Evolutionary conservation across 2,329 filamentous ascomycete species (phyloP), one percentile per base, ranked within the genome.

Genomic region (Ascochyta koolunga): DNA sequence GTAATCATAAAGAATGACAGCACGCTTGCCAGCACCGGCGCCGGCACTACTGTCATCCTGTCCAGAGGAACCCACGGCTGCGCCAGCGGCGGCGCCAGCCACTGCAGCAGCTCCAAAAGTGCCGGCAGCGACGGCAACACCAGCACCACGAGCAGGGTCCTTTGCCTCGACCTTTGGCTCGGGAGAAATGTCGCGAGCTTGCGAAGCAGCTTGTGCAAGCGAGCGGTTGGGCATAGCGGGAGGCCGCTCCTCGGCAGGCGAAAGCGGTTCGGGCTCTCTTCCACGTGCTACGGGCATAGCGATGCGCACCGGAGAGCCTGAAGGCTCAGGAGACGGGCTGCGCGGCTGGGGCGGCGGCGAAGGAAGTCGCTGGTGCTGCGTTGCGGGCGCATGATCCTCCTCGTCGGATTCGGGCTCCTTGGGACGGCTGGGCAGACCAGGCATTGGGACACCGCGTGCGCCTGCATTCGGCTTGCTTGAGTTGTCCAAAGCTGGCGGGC

Each of bases 1-100:
- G 71, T 99, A 99, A 72, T 99, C 95, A 73, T 95, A 99, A 68
- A 95, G 88, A 31, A 95, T 85, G 52, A 96, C 69, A 1, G 95
- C 95, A 41, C 86, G 86, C 71, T 88, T 84, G 47, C 89, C 89
- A 31, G 83, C 83, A 25, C 66, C 65, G 19, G 52, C 43, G 13
- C 45, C 51, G 36, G 67, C 65, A 4, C 72, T 73, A 9, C 47
- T 41, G 16, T 73, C 67, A 21, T 66, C 61, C 1, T 76, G 67
- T 24, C 77, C 74, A 51, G 77, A 73, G 50, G 77, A 73, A n/a
- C 74, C 66, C 24, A 63, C 57, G 16, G 68, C 67, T n/a, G 69
- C 72, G 15, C 73, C 76, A 16, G 77, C 77, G 41, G 71, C 72
- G 57, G 77, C 76, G 25, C 76, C 79, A 24, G 79, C 77, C 37